Percentiles rank a stretch among this genome's conserved stretches.
These are phyloP conservation scores for Heliosperma pusillum DNA, from an alignment of 148 eudicot species.

Conservation along the genomic window DNA sequence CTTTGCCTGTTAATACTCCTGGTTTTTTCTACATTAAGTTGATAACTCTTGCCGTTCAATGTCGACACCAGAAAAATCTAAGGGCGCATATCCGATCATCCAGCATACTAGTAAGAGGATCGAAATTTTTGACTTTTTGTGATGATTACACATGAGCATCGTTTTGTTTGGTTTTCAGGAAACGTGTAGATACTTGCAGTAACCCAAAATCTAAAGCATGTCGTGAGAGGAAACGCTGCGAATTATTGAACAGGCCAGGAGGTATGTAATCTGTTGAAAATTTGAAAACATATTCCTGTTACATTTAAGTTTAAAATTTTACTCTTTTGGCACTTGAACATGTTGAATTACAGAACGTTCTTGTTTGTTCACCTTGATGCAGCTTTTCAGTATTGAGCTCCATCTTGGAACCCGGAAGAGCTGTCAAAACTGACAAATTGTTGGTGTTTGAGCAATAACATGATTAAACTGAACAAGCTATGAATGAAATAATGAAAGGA, in stretches of 20 bases:
- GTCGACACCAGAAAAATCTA: too few species aligned
- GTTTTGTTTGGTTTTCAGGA: conserved; percentile 39
- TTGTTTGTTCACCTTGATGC: conserved; percentile 10
- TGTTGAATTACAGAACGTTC: neutral
- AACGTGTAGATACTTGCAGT: conserved; percentile 43
- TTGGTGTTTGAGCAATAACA: too few species aligned
- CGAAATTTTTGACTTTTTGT: neutral
- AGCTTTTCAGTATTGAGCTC: conserved; percentile 75
- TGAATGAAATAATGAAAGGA: too few species aligned
- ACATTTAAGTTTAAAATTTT: neutral
- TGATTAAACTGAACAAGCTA: too few species aligned
- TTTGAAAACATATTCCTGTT: too few species aligned
- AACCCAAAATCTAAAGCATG: conserved; percentile 62
- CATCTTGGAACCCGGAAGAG: conserved; percentile 67
- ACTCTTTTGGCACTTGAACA: neutral
- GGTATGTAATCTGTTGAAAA: conserved; percentile 32
- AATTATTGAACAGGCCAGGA: conserved; percentile 67
- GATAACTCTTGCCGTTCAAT: neutral
- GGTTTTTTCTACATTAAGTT: neutral
- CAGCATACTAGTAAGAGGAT: too few species aligned
- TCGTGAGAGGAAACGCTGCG: conserved; percentile 77
- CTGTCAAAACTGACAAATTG: conserved; percentile 71
- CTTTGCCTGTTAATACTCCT: neutral
- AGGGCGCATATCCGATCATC: too few species aligned
- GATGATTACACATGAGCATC: neutral